A percentile compares a stretch with the other conserved stretches of the same genome.
Conservation (phyloP, 768 basidiomycete species). For the Agaricus sinodeliciosus region DNA sequence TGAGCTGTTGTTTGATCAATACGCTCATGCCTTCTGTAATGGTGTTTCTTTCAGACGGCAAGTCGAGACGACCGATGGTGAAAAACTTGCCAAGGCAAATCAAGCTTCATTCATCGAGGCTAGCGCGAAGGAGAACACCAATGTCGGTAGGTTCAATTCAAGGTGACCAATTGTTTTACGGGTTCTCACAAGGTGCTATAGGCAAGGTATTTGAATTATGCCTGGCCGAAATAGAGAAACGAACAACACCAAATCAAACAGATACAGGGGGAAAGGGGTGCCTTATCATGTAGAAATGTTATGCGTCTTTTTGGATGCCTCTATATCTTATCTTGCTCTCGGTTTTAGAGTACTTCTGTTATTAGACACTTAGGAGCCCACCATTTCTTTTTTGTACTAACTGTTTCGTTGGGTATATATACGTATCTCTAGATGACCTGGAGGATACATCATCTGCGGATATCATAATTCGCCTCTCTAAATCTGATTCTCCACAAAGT, state of each 20-base stretch:
- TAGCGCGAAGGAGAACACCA: slow-evolving; percentile 79
- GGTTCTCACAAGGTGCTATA: slow-evolving; percentile 20
- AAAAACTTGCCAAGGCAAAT: slow-evolving; percentile 64
- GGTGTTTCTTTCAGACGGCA: slow-evolving; percentile 43
- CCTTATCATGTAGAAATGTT: slow-evolving; percentile 29
- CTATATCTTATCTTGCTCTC: not conserved
- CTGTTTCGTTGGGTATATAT: not conserved
- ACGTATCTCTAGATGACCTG: too few species aligned
- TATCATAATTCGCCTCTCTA: too few species aligned
- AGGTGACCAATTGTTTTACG: not conserved
- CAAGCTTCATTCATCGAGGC: slow-evolving; percentile 84
- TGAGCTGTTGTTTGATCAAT: slow-evolving; percentile 22
- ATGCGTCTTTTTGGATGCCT: slow-evolving; percentile 1
- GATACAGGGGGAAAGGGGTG: slow-evolving; percentile 29
- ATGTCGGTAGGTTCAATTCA: slow-evolving; percentile 64
- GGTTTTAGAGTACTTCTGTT: not conserved
- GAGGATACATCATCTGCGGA: too few species aligned
- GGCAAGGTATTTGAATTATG: slow-evolving; percentile 83
- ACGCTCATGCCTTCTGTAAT: slow-evolving; percentile 16
- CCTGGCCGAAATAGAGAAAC: slow-evolving; percentile 77
- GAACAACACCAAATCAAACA: slow-evolving; percentile 43
- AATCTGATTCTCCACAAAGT: too few species aligned
- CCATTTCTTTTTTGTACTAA: not conserved
- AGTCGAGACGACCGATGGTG: slow-evolving; percentile 67
- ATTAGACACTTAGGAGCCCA: too few species aligned